Evolutionary conservation across 371 early-diverging fungal species (phyloP).

Genomic region (Rhizopus microsporus): DNA sequence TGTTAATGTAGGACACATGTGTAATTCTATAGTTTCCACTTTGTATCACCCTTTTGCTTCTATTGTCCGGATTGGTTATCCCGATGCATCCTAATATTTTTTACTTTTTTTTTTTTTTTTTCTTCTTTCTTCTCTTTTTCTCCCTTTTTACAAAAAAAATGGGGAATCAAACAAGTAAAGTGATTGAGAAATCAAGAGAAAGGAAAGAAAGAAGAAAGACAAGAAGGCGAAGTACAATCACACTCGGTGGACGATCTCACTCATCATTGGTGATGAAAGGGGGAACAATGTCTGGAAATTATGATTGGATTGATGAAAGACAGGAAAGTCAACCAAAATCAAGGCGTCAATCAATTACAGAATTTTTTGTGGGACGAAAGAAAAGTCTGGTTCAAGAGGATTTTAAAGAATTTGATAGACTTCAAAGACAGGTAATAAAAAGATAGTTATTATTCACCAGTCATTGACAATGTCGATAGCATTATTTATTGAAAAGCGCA

Average conservation of each 20-base stretch:
- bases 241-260: conserved; percentile 26
- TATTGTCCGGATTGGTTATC: conserved; percentile 28
- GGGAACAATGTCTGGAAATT: conserved; percentile 29
- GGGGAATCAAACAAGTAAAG: conserved; percentile 52
- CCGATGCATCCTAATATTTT: conserved; percentile 3
- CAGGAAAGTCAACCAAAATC: conserved; percentile 9
- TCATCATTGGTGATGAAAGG: conserved; percentile 9
- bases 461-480: conserved; percentile 20
- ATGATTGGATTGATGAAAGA: conserved; percentile 48
- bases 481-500: conserved; percentile 50
- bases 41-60: conserved; percentile 15
- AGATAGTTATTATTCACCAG: conserved; percentile 1
- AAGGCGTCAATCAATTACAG: conserved; percentile 50
- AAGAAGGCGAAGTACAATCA: conserved; percentile 41
- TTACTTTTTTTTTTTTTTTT: conserved; percentile 4
- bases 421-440: conserved; percentile 44
- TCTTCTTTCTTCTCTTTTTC: conserved; percentile 1
- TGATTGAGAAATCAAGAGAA: conserved; percentile 37
- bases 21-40: neutral
- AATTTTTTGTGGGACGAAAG: conserved; percentile 44
- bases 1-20: conserved; percentile 2
- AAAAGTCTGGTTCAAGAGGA: conserved; percentile 43
- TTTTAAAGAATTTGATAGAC: conserved; percentile 46
- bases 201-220: conserved; percentile 21
- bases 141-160: conserved; percentile 13